Evolutionary conservation across 2,329 filamentous ascomycete species (phyloP).

Genomic region (Zasmidium angulare): DNA sequence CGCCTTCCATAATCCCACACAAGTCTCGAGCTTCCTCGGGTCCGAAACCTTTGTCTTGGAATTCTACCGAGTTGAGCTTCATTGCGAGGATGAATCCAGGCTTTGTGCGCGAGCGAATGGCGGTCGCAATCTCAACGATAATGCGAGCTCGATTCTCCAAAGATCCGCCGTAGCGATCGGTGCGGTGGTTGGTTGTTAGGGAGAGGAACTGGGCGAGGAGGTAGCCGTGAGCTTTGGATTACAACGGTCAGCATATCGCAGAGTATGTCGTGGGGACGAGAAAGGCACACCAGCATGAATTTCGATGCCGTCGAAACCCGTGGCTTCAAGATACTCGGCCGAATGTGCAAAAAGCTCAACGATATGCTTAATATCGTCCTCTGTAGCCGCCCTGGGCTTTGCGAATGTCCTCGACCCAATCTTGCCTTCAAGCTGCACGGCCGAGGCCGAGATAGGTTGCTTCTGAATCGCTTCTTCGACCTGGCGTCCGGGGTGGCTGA

Average conservation of each 20-base stretch:
- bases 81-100: slow-evolving; percentile 52
- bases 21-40: slow-evolving; percentile 56
- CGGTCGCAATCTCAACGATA: slow-evolving; percentile 42
- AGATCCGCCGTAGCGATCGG: slow-evolving; percentile 46
- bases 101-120: slow-evolving; percentile 39
- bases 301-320: slow-evolving; percentile 57
- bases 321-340: slow-evolving; percentile 61
- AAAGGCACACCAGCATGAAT: slow-evolving; percentile 49
- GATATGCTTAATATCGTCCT: slow-evolving; percentile 57
- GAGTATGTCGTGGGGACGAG: too few species aligned
- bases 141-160: slow-evolving; percentile 45
- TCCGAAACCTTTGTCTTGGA: slow-evolving; percentile 53
- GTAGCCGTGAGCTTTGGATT: slow-evolving; percentile 47
- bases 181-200: slow-evolving; percentile 42
- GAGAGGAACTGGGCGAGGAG: slow-evolving; percentile 47
- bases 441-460: slow-evolving; percentile 53
- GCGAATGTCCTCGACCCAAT: slow-evolving; percentile 52
- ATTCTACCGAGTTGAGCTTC: slow-evolving; percentile 60
- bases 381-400: slow-evolving; percentile 54
- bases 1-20: too few species aligned
- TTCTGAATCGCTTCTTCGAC: slow-evolving; percentile 45
- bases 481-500: slow-evolving; percentile 64
- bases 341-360: slow-evolving; percentile 62
- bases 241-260: too few species aligned
- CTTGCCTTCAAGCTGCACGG: slow-evolving; percentile 46